Conservation (phyloP, 768 basidiomycete genomes). For the Serendipita sp. region DNA sequence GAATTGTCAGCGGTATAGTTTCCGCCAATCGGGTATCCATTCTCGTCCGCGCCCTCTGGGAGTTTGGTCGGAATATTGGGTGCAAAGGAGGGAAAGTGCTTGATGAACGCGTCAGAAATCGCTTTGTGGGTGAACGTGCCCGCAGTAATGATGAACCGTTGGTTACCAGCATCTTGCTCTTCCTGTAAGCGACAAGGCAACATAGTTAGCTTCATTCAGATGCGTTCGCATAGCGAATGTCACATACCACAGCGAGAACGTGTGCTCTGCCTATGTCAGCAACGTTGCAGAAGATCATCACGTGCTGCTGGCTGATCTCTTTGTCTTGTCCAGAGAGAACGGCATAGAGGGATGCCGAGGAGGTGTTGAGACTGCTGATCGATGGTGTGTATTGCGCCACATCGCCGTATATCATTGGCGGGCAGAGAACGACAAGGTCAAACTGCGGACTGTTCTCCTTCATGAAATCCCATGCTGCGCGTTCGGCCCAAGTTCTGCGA, state of each 20-base stretch:
- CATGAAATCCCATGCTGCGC: conserved; percentile 13
- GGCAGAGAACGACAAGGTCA: conserved; percentile 12
- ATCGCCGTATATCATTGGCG: conserved; percentile 3
- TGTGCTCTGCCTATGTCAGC: not conserved
- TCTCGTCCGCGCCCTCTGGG: not conserved
- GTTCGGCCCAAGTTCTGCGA: conserved; percentile 10
- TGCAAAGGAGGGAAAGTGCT: not conserved
- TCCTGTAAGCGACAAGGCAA: too few relatives aligned
- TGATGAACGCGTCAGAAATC: not conserved
- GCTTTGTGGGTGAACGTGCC: not conserved
- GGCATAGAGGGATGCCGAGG: not conserved
- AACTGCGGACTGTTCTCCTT: conserved; percentile 9
- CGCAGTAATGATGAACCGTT: not conserved
- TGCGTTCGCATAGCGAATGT: not conserved
- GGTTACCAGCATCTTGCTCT: not conserved
- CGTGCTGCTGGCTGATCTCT: not conserved
- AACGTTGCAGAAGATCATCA: not conserved
- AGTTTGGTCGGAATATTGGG: not conserved
- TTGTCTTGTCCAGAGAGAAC: not conserved
- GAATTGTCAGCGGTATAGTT: not conserved
- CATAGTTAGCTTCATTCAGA: too few relatives aligned
- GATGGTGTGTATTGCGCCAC: not conserved
- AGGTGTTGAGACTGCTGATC: not conserved
- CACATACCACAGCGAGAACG: not conserved
- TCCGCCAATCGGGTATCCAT: not conserved